A percentile compares a stretch with the other conserved stretches of the same genome.
Conservation (phyloP, 768 basidiomycete species). For the Amanita muscaria region DNA sequence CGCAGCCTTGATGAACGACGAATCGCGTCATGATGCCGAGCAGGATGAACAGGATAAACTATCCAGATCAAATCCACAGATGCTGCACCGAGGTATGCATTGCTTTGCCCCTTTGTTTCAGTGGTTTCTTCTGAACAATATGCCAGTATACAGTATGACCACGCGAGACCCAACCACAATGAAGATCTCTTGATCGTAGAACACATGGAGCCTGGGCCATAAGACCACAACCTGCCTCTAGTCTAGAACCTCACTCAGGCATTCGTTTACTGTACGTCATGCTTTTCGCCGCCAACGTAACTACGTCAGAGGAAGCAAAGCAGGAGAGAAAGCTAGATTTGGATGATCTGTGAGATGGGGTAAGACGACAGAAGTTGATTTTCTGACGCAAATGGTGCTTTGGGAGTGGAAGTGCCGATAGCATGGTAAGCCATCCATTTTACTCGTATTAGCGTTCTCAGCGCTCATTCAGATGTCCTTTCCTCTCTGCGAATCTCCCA, state of each 20-base stretch:
- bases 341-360: constrained; percentile 27
- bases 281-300: constrained; percentile 1
- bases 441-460: too few species aligned
- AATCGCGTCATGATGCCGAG: background rate
- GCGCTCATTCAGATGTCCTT: too few species aligned
- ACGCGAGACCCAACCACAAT: constrained; percentile 31
- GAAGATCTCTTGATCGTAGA: constrained; percentile 67
- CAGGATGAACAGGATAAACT: background rate
- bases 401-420: too few species aligned
- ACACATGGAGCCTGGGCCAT: constrained; percentile 69
- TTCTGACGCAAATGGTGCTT: too few species aligned
- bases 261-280: constrained; percentile 70
- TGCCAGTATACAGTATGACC: background rate
- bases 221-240: constrained; percentile 56
- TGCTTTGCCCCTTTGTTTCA: constrained; percentile 27
- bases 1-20: background rate
- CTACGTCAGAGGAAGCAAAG: constrained; percentile 10
- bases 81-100: background rate
- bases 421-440: too few species aligned
- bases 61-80: constrained; percentile 5
- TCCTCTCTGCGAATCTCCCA: too few species aligned
- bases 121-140: constrained; percentile 12
- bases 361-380: too few species aligned
- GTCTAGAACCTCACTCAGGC: constrained; percentile 84
- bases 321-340: constrained; percentile 34